Conservation (phyloP, 2,329 filamentous ascomycete species). For the Aspergillus unguis region DNA sequence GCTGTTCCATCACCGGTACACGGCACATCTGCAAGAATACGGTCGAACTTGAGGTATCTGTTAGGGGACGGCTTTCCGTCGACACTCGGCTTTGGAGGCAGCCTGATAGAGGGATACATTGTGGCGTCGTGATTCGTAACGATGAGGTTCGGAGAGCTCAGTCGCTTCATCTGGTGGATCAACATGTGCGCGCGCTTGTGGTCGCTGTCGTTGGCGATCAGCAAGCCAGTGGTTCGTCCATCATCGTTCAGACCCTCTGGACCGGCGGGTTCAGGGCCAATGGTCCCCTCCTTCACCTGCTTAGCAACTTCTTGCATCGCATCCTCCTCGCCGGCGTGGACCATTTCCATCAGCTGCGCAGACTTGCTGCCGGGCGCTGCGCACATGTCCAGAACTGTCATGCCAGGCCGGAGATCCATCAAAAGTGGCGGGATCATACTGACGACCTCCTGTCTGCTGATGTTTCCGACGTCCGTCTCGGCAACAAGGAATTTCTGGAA, state of each 20-base stretch:
- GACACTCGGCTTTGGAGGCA: conserved; percentile 58
- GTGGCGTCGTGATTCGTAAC: conserved; percentile 98
- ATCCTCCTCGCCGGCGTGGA: conserved; percentile 88
- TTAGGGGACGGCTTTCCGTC: conserved; percentile 54
- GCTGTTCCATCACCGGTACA: conserved; percentile 94
- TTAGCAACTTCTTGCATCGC: conserved; percentile 70
- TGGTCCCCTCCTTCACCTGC: conserved; percentile 60
- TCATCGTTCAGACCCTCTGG: conserved; percentile 64
- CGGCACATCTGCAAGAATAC: conserved; percentile 92
- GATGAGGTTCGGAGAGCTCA: conserved; percentile 93
- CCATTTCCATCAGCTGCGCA: conserved; percentile 88
- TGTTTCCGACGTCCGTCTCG: conserved; percentile 95
- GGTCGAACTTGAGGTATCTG: conserved; percentile 90
- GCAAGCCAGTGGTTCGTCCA: conserved; percentile 82
- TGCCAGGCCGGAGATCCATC: conserved; percentile 85
- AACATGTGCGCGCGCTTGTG: conserved; percentile 97
- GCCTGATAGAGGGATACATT: conserved; percentile 85
- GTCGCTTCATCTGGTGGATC: conserved; percentile 93
- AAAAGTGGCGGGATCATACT: conserved; percentile 98
- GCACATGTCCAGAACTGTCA: conserved; percentile 93
- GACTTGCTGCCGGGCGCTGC: conserved; percentile 97
- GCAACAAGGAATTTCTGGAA: conserved; percentile 98
- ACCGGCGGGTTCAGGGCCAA: conserved; percentile 44
- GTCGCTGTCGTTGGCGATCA: conserved; percentile 94
- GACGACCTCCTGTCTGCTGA: conserved; percentile 94